phyloP scores from a whole-genome alignment of 2,329 filamentous ascomycete species.

The Myriosclerotinia scirpicola region DNA sequence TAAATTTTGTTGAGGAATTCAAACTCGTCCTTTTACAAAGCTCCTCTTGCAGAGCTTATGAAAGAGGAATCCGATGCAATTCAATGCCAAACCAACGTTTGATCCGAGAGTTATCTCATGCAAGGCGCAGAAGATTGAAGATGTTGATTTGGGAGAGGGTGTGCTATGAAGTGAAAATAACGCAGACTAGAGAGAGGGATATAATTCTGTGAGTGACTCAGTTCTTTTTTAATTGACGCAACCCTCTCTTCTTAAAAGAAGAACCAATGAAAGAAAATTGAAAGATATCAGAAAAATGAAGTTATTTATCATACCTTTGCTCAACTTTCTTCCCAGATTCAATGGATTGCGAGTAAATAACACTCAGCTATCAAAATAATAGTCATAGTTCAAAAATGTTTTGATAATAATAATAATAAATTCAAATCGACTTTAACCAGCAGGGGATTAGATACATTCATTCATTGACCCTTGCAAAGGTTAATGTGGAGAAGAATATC shows the following conservation, averaged over 20 bases:
- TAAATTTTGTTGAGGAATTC: conserved; percentile 10
- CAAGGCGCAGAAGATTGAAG: conserved; percentile 32
- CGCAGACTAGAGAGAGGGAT: conserved; percentile 29
- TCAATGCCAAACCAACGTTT: conserved; percentile 33
- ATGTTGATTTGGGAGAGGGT: not conserved
- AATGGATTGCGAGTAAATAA: not conserved
- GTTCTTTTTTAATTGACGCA: not conserved
- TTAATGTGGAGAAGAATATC: not conserved
- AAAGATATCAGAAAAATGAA: not conserved
- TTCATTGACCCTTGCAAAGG: too few species aligned
- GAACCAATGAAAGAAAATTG: not conserved
- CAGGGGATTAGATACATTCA: too few species aligned
- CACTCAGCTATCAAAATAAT: conserved; percentile 8
- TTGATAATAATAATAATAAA: conserved; percentile 13
- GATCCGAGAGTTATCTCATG: conserved; percentile 34
- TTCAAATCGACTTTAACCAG: too few species aligned
- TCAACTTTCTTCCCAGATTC: not conserved
- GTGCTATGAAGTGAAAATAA: conserved; percentile 31
- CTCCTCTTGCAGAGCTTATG: conserved; percentile 33
- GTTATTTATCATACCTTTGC: conserved; percentile 8
- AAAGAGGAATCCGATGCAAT: conserved; percentile 26
- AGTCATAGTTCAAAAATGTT: conserved; percentile 15
- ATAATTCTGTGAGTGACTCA: not conserved
- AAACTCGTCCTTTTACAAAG: conserved; percentile 29
- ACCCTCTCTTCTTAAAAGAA: not conserved